Base-by-base conservation (phyloP, 352 stramenopile genomes). In the Phytophthora fragariaefolia region DNA sequence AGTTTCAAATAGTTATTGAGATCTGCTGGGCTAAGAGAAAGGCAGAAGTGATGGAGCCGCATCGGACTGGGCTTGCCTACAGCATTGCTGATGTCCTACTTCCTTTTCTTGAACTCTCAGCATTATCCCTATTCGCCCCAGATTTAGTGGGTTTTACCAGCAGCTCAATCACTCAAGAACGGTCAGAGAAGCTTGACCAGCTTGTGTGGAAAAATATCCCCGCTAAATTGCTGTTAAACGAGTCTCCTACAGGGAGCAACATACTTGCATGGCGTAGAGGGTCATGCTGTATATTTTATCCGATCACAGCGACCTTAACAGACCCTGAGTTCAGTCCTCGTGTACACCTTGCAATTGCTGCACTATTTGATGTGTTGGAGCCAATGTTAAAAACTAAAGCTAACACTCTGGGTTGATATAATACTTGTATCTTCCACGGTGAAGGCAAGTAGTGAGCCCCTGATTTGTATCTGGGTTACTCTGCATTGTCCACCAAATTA, bases 1-100 rank as follows among this genome's bases (percentile, higher is more conserved):
- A 63, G 22, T 80, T 88, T 48, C 72, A 85, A 53, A 67, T 67
- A 17, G 45, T 81, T 5, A 47, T 80, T 18, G 63, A 74, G 26
- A 22, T 79, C 20, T 6, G 32, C 22, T 26, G 0, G 18, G 48
- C 7, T 8, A 50, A 58, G 32, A 24, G 46, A 17, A 61, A 53
- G 5, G 62, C 50, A 38, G 15, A n/a, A 22, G 2, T 63, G 36
- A 68, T 74, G 62, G 52, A 77, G 26, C 59, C 71, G 1, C 48
- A 66, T 38, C 43, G 34, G 36, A 59, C 58, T 34, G 54, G 6
- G 6, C 23, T 15, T 24, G 56, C 12, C 12, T 61, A 51, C 23
- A 28, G 23, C 9, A 40, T 66, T 17, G 46, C 46, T 22, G 30
- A 56, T 4, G 49, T 68, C 12, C 36, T 74, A 15, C n/a, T 74